A percentile compares a stretch with the other conserved stretches of the same genome.
Conservation (phyloP, 495 filamentous ascomycete genomes). For the Umbilicaria muhlenbergii region DNA sequence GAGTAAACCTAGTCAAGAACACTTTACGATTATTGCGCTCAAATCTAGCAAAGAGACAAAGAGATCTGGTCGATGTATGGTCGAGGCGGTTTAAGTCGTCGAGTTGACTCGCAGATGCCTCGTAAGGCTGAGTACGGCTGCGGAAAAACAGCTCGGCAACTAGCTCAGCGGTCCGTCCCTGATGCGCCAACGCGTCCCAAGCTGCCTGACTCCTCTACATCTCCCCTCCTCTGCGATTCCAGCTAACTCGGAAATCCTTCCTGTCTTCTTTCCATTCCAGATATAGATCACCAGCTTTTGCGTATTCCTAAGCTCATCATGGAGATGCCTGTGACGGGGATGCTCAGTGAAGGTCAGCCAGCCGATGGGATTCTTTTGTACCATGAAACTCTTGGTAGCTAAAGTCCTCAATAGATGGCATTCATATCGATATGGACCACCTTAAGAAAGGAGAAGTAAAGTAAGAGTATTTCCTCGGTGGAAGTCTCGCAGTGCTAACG, state of each 20-base stretch:
- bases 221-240: not conserved
- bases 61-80: too few species aligned
- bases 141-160: too few species aligned
- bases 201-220: not conserved
- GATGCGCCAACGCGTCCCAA: too few species aligned
- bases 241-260: too few species aligned
- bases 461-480: slow-evolving; percentile 33
- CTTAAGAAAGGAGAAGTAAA: slow-evolving; percentile 83
- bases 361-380: slow-evolving; percentile 5
- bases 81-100: too few species aligned
- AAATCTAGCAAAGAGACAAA: too few species aligned
- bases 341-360: slow-evolving; percentile 51
- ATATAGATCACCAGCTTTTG: not conserved
- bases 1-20: too few species aligned
- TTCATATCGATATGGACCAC: slow-evolving; percentile 96
- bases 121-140: too few species aligned
- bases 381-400: slow-evolving; percentile 1
- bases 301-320: slow-evolving; percentile 18
- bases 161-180: too few species aligned
- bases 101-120: too few species aligned
- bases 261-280: too few species aligned
- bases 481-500: slow-evolving; percentile 15
- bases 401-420: slow-evolving; percentile 57
- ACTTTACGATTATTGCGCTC: too few species aligned
- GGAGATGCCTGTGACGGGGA: slow-evolving; percentile 34